Conservation (phyloP, 345 rosid genomes). For the Citrus hindsii region DNA sequence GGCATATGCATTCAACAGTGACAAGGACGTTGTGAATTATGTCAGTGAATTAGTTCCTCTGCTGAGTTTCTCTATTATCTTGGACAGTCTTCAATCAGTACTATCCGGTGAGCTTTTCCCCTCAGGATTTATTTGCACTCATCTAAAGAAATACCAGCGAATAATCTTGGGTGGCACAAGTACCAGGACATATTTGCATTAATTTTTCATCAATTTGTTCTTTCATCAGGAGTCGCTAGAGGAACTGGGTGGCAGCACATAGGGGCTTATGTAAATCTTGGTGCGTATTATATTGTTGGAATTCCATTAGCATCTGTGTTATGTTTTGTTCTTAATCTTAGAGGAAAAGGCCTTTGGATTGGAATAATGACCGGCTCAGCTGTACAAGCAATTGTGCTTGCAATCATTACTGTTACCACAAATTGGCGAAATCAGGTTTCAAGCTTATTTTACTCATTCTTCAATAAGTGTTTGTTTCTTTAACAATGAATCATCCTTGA, state of each 20-base stretch:
- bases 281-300: conserved; percentile 36
- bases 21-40: conserved; percentile 36
- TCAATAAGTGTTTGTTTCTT: background rate
- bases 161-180: no score
- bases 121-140: background rate
- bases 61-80: conserved; percentile 29
- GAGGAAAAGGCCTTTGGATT: conserved; percentile 44
- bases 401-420: conserved; percentile 39
- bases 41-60: conserved; percentile 34
- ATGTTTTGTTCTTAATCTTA: conserved; percentile 27
- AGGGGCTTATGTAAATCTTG: conserved; percentile 32
- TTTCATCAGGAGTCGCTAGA: conserved; percentile 32
- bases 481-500: background rate
- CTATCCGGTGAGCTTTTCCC: conserved; percentile 31
- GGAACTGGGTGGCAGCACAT: conserved; percentile 43
- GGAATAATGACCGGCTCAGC: conserved; percentile 28
- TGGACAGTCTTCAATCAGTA: conserved; percentile 38
- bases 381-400: conserved; percentile 37
- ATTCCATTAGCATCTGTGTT: conserved; percentile 25
- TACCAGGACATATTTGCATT: background rate
- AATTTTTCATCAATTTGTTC: background rate
- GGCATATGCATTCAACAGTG: conserved; percentile 38
- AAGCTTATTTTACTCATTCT: background rate
- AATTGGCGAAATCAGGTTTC: conserved; percentile 60
- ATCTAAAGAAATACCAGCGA: background rate